A percentile compares a stretch with the other conserved stretches of the same genome.
phyloP scores from a whole-genome alignment of 106 monocot genomes.

The Acorus calamus region DNA sequence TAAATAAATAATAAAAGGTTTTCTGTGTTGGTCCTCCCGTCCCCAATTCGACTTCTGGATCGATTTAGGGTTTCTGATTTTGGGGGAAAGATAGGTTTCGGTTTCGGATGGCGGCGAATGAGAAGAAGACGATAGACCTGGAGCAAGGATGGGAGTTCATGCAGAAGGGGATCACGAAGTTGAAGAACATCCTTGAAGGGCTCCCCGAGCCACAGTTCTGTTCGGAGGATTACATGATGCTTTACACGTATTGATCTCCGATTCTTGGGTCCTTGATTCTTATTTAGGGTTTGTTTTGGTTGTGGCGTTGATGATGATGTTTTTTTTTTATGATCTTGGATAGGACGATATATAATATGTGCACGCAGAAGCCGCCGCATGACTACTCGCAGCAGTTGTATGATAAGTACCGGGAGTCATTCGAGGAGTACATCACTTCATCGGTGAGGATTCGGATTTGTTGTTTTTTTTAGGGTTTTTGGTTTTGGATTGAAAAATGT shows the following conservation, averaged over 20 bases:
- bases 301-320: not conserved
- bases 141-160: conserved; percentile 93
- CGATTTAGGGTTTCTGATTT: no score
- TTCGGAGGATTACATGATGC: conserved; percentile 82
- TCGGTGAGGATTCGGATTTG: conserved; percentile 20
- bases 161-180: conserved; percentile 84
- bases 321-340: conserved; percentile 1
- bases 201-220: conserved; percentile 53
- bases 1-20: no score
- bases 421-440: conserved; percentile 66
- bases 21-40: no score
- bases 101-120: conserved; percentile 1
- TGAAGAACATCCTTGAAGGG: conserved; percentile 85
- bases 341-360: conserved; percentile 92
- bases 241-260: conserved; percentile 54
- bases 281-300: conserved; percentile 4
- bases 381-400: conserved; percentile 93
- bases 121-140: conserved; percentile 41
- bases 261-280: not conserved
- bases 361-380: conserved; percentile 82
- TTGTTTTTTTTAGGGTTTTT: no score
- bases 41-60: no score
- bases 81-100: no score
- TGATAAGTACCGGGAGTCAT: conserved; percentile 58
- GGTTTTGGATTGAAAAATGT: no score